Evolutionary conservation across 225 moss, liverwort and hornwort species (phyloP).

Genomic region (Takakia lepidozioides): DNA sequence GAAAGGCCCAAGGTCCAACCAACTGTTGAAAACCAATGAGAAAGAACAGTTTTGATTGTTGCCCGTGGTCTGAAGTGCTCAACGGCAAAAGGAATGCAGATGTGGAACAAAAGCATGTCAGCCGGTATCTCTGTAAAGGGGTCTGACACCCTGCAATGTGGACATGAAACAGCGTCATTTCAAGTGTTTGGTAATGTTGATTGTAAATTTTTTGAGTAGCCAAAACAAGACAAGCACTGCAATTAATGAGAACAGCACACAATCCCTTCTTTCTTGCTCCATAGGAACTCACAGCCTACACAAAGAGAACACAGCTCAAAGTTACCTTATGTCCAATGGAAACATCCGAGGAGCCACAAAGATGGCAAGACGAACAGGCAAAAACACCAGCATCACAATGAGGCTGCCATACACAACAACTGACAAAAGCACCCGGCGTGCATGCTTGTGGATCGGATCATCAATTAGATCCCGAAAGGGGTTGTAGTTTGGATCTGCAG

Average conservation of each 20-base stretch:
- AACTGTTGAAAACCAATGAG: conserved; percentile 79
- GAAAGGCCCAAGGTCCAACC: conserved; percentile 87
- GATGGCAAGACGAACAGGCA: conserved; percentile 84
- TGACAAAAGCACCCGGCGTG: conserved; percentile 87
- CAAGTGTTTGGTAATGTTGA: no score
- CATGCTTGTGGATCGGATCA: conserved; percentile 90
- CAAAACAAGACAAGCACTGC: no score
- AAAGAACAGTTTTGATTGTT: conserved; percentile 78
- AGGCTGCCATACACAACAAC: conserved; percentile 94
- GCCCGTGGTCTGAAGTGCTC: conserved; percentile 97
- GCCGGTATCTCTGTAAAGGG: conserved; percentile 99
- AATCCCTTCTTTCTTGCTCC: no score
- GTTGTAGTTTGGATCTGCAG: conserved; percentile 97
- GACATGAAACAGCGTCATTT: no score
- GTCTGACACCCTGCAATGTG: conserved; percentile 97
- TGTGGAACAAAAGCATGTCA: conserved; percentile 97
- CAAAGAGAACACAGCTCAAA: no score
- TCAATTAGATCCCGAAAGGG: conserved; percentile 96
- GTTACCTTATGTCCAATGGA: conserved; percentile 84
- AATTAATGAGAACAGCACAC: no score
- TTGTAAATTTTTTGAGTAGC: no score
- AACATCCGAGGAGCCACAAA: conserved; percentile 77
- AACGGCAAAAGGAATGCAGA: conserved; percentile 94
- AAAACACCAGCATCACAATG: conserved; percentile 92
- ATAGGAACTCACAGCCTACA: no score